Conservation (phyloP, 1,139 yeast species). For the Pneumocystis jirovecii region DNA sequence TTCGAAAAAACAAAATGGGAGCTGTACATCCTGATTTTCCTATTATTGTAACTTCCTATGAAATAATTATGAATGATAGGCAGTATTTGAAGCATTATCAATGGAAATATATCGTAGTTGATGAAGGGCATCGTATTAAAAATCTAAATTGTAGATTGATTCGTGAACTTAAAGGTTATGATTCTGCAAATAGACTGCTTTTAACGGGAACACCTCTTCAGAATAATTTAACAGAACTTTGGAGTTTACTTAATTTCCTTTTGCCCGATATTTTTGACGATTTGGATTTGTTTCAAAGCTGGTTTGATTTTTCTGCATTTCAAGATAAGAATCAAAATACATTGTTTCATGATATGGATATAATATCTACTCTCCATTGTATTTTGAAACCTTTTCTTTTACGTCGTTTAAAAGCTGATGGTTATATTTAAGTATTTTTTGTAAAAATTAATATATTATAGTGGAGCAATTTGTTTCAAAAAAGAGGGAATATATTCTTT, state of each 20-base stretch:
- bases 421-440: background rate
- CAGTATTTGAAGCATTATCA: slow-evolving; percentile 33
- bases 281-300: slow-evolving; percentile 71
- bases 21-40: slow-evolving; percentile 22
- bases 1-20: slow-evolving; percentile 28
- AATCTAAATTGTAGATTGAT: slow-evolving; percentile 67
- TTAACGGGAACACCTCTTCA: slow-evolving; percentile 44
- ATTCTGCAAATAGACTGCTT: slow-evolving; percentile 48
- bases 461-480: slow-evolving; percentile 64
- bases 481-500: slow-evolving; percentile 74
- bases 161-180: slow-evolving; percentile 48
- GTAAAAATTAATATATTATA: background rate
- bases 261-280: slow-evolving; percentile 88
- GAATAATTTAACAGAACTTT: slow-evolving; percentile 11
- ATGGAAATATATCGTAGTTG: slow-evolving; percentile 86
- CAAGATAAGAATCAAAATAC: slow-evolving; percentile 22
- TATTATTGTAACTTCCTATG: slow-evolving; percentile 70
- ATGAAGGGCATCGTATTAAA: slow-evolving; percentile 86
- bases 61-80: slow-evolving; percentile 57
- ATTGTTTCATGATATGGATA: slow-evolving; percentile 23
- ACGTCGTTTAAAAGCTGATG: slow-evolving; percentile 57
- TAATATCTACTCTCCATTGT: slow-evolving; percentile 61
- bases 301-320: slow-evolving; percentile 67
- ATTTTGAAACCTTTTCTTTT: slow-evolving; percentile 76
- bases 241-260: slow-evolving; percentile 64